A percentile compares a stretch with the other conserved stretches of the same genome.
Evolutionary conservation across 2,329 filamentous ascomycete species (phyloP).

Genomic region (Fusarium sp.): DNA sequence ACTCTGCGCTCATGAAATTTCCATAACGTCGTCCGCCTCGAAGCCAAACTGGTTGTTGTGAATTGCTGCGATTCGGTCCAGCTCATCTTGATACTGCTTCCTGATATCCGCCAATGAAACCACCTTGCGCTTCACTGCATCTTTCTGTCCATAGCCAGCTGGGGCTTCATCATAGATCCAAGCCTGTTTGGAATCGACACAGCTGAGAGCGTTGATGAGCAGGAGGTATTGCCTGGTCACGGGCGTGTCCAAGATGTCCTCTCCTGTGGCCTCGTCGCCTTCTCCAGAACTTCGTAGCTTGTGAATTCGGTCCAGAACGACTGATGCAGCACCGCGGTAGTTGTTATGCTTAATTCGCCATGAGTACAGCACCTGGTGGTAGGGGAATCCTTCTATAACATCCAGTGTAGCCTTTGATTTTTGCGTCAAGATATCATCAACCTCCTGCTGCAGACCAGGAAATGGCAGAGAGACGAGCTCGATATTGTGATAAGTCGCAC

Average conservation of each 20-base stretch:
- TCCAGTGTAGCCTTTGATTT: slow-evolving; percentile 77
- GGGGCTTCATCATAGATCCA: slow-evolving; percentile 72
- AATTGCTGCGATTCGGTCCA: slow-evolving; percentile 89
- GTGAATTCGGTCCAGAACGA: slow-evolving; percentile 71
- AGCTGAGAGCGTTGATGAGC: slow-evolving; percentile 91
- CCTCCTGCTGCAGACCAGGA: slow-evolving; percentile 77
- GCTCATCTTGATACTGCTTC: slow-evolving; percentile 87
- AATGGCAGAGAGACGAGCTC: slow-evolving; percentile 83
- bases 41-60: slow-evolving; percentile 92
- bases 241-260: slow-evolving; percentile 70
- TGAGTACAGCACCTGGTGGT: slow-evolving; percentile 89
- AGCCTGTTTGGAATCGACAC: slow-evolving; percentile 81
- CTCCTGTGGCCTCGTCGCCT: slow-evolving; percentile 65
- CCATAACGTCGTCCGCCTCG: slow-evolving; percentile 65
- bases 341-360: slow-evolving; percentile 88
- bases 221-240: slow-evolving; percentile 84
- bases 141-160: slow-evolving; percentile 38
- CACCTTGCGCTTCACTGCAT: slow-evolving; percentile 72
- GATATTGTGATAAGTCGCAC: slow-evolving; percentile 71
- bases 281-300: slow-evolving; percentile 69
- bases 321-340: slow-evolving; percentile 80
- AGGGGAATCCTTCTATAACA: slow-evolving; percentile 76
- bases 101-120: slow-evolving; percentile 87
- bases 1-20: slow-evolving; percentile 54
- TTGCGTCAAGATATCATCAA: slow-evolving; percentile 81